A percentile compares a stretch with the other conserved stretches of the same genome.
Evolutionary conservation across 1,139 yeast species (phyloP).

Genomic region (Suhomyces bokatorum): DNA sequence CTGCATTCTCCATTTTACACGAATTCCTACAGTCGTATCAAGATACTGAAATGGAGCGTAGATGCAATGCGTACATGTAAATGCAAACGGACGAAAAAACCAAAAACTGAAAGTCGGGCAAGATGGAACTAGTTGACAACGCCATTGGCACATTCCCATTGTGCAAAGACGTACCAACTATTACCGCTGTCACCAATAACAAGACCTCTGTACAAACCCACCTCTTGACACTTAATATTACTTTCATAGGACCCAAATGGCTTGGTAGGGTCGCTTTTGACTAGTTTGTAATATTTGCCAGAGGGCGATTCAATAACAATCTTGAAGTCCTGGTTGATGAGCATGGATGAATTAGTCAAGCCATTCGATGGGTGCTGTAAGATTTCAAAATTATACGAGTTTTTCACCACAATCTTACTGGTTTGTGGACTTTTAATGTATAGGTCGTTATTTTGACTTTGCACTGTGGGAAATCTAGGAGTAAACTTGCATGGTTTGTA

Average conservation of each 20-base stretch:
- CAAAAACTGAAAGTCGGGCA: neutral
- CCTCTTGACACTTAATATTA: constrained; percentile 61
- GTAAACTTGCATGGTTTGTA: constrained; percentile 62
- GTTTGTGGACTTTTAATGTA: constrained; percentile 87
- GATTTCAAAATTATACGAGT: constrained; percentile 64
- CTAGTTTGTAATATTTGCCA: constrained; percentile 70
- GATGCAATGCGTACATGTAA: constrained; percentile 7
- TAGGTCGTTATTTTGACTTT: constrained; percentile 68
- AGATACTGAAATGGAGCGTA: neutral
- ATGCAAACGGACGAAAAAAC: constrained; percentile 8
- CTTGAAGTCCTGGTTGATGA: constrained; percentile 48
- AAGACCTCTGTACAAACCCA: constrained; percentile 81
- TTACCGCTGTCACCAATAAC: constrained; percentile 77
- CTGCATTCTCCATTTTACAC: neutral
- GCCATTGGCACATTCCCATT: constrained; percentile 68
- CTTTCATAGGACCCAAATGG: constrained; percentile 60
- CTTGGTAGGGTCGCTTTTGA: constrained; percentile 43
- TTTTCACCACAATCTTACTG: constrained; percentile 54
- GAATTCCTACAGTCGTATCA: neutral
- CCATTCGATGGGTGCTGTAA: constrained; percentile 66
- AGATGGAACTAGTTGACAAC: constrained; percentile 5
- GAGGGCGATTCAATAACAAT: constrained; percentile 81
- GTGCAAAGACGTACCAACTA: constrained; percentile 90
- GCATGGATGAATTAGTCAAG: constrained; percentile 36
- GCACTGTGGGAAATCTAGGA: constrained; percentile 69